These are phyloP conservation scores for Cronartium quercuum DNA, from an alignment of 1,284 basidiomycete genomes.

Conservation along the genomic window DNA sequence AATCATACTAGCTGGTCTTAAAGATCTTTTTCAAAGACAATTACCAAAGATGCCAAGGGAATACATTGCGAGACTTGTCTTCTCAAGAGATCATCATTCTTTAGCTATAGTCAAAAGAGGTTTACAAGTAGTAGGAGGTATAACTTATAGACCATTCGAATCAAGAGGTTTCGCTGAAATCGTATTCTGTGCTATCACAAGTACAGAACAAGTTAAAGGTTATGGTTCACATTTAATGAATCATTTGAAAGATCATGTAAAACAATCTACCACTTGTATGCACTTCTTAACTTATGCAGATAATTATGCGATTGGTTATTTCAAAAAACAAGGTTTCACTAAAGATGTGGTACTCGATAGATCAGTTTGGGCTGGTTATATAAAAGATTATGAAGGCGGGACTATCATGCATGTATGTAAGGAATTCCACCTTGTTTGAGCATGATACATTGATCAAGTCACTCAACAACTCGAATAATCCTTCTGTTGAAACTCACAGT, in stretches of 20 bases:
- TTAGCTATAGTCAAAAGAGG: slow-evolving; percentile 94
- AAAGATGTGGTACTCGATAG: slow-evolving; percentile 91
- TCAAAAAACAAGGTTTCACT: slow-evolving; percentile 97
- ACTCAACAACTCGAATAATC: no score
- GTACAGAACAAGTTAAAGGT: slow-evolving; percentile 96
- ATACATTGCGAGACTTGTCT: slow-evolving; percentile 93
- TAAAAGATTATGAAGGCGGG: slow-evolving; percentile 99
- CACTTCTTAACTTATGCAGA: slow-evolving; percentile 98
- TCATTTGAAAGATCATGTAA: slow-evolving; percentile 90
- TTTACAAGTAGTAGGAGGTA: slow-evolving; percentile 92
- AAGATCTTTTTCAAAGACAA: slow-evolving; percentile 95
- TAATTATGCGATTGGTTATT: slow-evolving; percentile 98
- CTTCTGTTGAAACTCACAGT: slow-evolving; percentile 52
- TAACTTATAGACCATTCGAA: slow-evolving; percentile 93
- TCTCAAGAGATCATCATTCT: slow-evolving; percentile 82
- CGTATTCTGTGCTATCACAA: slow-evolving; percentile 96
- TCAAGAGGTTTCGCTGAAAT: slow-evolving; percentile 95
- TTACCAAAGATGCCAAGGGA: slow-evolving; percentile 98
- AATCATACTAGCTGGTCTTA: slow-evolving; percentile 84
- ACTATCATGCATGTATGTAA: slow-evolving; percentile 80
- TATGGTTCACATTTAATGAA: slow-evolving; percentile 99
- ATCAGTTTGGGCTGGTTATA: slow-evolving; percentile 94
- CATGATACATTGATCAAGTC: no score
- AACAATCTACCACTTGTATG: slow-evolving; percentile 71
- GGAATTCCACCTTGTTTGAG: neutral